Conservation (phyloP, 2,329 filamentous ascomycete genomes). For the Balansia obtecta region DNA sequence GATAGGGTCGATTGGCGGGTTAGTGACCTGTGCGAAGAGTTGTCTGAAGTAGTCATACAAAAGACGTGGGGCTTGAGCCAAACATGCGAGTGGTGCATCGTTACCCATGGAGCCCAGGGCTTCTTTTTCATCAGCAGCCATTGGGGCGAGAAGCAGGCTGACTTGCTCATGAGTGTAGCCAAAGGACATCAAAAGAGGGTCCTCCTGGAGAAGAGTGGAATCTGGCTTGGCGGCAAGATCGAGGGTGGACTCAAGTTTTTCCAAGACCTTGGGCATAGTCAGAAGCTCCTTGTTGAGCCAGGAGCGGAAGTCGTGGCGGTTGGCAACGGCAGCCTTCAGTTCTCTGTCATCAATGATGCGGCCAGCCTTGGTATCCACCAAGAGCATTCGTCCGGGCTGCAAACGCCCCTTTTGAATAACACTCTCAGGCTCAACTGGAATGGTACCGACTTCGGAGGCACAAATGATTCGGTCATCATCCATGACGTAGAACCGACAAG, state of each 20-base stretch:
- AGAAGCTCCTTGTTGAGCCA: conserved; percentile 84
- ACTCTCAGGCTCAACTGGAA: conserved; percentile 77
- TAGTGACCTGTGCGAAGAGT: conserved; percentile 95
- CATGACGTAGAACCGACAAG: conserved; percentile 93
- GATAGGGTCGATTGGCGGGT: conserved; percentile 94
- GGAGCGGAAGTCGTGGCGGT: conserved; percentile 71
- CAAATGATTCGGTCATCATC: conserved; percentile 96
- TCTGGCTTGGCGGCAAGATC: conserved; percentile 59
- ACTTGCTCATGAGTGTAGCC: conserved; percentile 95
- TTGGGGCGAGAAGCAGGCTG: conserved; percentile 78
- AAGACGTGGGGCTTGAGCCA: conserved; percentile 79
- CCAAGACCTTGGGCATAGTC: conserved; percentile 62
- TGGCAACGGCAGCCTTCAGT: conserved; percentile 79
- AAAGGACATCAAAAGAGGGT: conserved; percentile 72
- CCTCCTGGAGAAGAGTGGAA: conserved; percentile 63
- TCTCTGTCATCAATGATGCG: conserved; percentile 92
- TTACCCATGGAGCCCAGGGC: conserved; percentile 97
- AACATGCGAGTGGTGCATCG: conserved; percentile 81
- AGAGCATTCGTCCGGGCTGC: conserved; percentile 88
- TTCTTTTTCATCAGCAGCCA: conserved; percentile 96
- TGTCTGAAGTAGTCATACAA: conserved; percentile 96
- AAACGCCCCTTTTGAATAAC: conserved; percentile 88
- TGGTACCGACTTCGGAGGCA: conserved; percentile 91
- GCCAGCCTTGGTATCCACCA: conserved; percentile 80
- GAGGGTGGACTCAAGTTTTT: conserved; percentile 44